Percentiles rank a stretch among this genome's conserved stretches.
These are phyloP conservation scores for Nidularia sp. DNA, from an alignment of 768 basidiomycete genomes.

Conservation along the genomic window DNA sequence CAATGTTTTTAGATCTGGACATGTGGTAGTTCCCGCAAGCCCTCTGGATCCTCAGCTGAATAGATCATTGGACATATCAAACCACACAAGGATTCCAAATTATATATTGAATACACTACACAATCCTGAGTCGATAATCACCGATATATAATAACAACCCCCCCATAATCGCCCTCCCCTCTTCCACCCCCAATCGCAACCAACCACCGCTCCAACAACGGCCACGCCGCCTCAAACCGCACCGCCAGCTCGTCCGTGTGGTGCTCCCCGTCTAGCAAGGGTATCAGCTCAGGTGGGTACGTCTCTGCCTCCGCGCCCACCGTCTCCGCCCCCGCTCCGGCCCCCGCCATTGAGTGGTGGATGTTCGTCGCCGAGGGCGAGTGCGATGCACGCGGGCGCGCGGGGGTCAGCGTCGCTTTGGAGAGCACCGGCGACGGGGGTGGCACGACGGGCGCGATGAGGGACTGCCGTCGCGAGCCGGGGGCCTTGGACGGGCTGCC, in stretches of 20 bases:
- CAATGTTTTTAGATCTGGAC: too few relatives aligned
- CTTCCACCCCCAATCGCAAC: constrained; percentile 54
- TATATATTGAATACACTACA: too few relatives aligned
- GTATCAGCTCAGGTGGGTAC: constrained; percentile 49
- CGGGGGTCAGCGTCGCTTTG: constrained; percentile 27
- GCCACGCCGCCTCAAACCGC: constrained; percentile 81
- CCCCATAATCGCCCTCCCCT: constrained; percentile 66
- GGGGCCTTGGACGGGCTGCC: constrained; percentile 17
- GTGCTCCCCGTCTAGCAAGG: constrained; percentile 82
- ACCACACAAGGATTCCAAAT: too few relatives aligned
- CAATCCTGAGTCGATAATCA: constrained; percentile 22
- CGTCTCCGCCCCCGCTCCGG: too few relatives aligned
- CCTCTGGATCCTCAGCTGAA: too few relatives aligned
- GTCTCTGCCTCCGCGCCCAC: constrained; percentile 4
- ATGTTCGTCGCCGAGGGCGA: constrained; percentile 54
- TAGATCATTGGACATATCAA: too few relatives aligned
- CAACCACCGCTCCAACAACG: constrained; percentile 72
- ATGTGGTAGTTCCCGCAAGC: too few relatives aligned
- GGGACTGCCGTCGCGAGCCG: constrained; percentile 33
- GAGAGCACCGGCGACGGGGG: constrained; percentile 37
- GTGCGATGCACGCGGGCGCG: constrained; percentile 47
- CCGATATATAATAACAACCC: constrained; percentile 75
- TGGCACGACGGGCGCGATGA: constrained; percentile 27
- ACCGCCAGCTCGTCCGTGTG: constrained; percentile 90
- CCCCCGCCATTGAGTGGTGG: constrained; percentile 3